These are phyloP conservation scores for Teratosphaeria viscida DNA, from an alignment of 2,329 filamentous ascomycete genomes.

Conservation along the genomic window DNA sequence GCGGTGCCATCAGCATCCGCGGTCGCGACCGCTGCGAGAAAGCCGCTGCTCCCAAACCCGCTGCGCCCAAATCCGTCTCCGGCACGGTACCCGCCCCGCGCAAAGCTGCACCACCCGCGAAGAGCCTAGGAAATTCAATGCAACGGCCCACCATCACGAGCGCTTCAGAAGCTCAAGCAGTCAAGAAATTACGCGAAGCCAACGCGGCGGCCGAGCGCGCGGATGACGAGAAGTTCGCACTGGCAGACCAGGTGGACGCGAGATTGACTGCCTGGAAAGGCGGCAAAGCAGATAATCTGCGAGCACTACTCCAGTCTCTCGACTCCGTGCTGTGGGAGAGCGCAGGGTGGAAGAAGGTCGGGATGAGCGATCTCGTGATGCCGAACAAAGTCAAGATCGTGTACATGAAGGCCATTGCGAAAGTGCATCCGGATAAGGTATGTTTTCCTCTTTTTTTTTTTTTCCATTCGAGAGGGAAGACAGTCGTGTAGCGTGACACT, in stretches of 20 bases:
- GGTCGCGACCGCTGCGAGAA: slow-evolving; percentile 85
- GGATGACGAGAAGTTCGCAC: slow-evolving; percentile 85
- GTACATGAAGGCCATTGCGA: slow-evolving; percentile 98
- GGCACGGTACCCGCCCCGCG: slow-evolving; percentile 2
- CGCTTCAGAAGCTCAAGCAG: slow-evolving; percentile 53
- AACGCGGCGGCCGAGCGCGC: slow-evolving; percentile 76
- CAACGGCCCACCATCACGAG: slow-evolving; percentile 21
- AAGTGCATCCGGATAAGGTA: slow-evolving; percentile 98
- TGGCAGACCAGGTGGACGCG: slow-evolving; percentile 77
- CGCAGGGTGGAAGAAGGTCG: slow-evolving; percentile 93
- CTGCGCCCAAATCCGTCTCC: slow-evolving; percentile 28
- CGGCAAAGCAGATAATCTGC: slow-evolving; percentile 84
- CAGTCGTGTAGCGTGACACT: not conserved
- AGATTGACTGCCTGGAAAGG: slow-evolving; percentile 72
- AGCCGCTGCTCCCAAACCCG: slow-evolving; percentile 47
- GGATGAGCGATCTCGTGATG: slow-evolving; percentile 84
- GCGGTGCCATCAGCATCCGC: slow-evolving; percentile 73
- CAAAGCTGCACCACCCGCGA: slow-evolving; percentile 10
- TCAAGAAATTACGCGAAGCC: slow-evolving; percentile 68
- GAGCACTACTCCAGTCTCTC: slow-evolving; percentile 75
- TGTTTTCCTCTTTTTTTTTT: slow-evolving; percentile 21
- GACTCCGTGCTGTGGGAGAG: slow-evolving; percentile 85
- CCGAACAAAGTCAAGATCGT: slow-evolving; percentile 91
- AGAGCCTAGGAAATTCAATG: slow-evolving; percentile 14
- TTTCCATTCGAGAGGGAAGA: not conserved